Evolutionary conservation across 164 flowering plant genomes (phyloP), one percentile per base, ranked within the genome.

Genomic region (Magnolia sinica): DNA sequence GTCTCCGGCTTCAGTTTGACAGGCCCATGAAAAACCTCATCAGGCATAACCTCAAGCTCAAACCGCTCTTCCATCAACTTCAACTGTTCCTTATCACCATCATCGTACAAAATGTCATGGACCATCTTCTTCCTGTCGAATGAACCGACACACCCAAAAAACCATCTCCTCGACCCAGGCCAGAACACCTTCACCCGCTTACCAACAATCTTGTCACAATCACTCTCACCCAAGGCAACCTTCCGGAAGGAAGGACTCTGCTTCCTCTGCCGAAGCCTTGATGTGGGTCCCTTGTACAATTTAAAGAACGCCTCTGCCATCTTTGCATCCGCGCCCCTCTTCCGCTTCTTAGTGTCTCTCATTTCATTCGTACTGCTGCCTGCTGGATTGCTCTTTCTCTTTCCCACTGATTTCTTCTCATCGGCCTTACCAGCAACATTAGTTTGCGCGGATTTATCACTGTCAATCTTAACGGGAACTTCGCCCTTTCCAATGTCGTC

Each of bases 131-230:
- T 50, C 7, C 22, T 31, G 45, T 37, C 45, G 45, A 37, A 37
- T 37, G 45, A 37, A 37, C 45, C 7, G 45, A 37, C 45, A 37
- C 55, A 11, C 51, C 78, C 78, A 59, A 31, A 8, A 45, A 76
- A 76, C 78, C 78, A 76, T 76, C 23, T 76, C 37, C 73, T 76
- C 8, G 78, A 76, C 5, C n/a, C 78, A 20, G 78, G 11, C 78
- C 78, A 76, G 22, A 68, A 70, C 29, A 76, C 58, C 68, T 69
- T 76, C 7, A 76, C 58, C 29, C 78, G 31, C 73, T 70, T 76
- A 55, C 78, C 73, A 69, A 76, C 55, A 59, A 76, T 70, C 37
- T 37, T 70, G 5, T 45, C 58, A 61, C n/a, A 69, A 37, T 68
- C 78, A 58, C 52, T 76, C 78, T 68, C 73, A 31, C 55, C 45